Conservation (phyloP, 2,329 filamentous ascomycete species). For the Diaporthe nobilis region DNA sequence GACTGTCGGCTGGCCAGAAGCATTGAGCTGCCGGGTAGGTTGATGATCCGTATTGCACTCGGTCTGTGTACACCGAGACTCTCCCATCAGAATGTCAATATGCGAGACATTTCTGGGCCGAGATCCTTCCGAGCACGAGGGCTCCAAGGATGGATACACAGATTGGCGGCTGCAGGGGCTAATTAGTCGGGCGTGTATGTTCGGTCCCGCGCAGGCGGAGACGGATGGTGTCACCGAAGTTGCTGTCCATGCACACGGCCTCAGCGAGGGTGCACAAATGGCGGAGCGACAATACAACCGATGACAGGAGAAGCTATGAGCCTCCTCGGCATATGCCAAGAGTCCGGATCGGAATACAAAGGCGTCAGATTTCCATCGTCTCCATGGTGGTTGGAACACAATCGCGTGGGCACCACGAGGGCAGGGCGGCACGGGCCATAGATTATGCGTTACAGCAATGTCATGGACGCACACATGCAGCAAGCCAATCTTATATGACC, state of each 20-base stretch:
- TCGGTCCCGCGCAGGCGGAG: conserved; percentile 5
- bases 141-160: background rate
- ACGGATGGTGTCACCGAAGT: background rate
- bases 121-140: background rate
- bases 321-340: background rate
- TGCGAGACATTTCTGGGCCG: background rate
- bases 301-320: background rate
- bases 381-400: background rate
- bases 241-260: background rate
- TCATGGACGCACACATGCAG: background rate
- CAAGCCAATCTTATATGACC: too few relatives aligned
- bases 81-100: background rate
- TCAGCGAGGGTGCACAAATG: conserved; percentile 3
- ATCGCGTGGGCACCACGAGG: background rate
- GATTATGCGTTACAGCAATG: background rate
- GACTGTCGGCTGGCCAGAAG: background rate
- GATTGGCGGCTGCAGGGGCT: background rate
- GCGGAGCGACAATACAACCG: background rate
- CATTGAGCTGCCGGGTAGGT: background rate
- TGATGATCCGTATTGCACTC: background rate
- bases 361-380: background rate
- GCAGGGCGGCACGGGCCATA: background rate
- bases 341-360: too few relatives aligned
- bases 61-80: background rate
- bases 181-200: background rate